Evolutionary conservation across 2,329 filamentous ascomycete genomes (phyloP), one percentile per base, ranked within the genome.

Genomic region (Dactylellina cionopaga): DNA sequence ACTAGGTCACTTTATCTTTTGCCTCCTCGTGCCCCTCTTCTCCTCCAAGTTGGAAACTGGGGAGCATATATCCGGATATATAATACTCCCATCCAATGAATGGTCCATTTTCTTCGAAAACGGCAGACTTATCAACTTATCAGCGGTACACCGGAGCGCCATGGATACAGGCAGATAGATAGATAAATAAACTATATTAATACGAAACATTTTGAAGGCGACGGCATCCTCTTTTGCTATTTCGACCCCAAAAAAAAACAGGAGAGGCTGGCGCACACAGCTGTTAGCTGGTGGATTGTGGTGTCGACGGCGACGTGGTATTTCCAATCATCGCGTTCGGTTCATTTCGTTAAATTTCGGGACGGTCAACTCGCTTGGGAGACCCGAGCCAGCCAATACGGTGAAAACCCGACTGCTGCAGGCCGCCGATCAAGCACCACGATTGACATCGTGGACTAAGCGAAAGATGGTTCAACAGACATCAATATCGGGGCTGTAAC

Each of bases 401-500:
- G 46, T 17, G 10, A 44, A n/a, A 44, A 58, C 54, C 54, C 37
- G 54, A 58, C 37, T 55, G 27, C 54, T 58, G 54, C 54, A 58
- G 31, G 29, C 39, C 41, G 54, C 54, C 37, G 54, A 58, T 58
- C 54, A 43, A 10, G 33, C n/a, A 25, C 24, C 37, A 29, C 35
- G 13, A 58, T 58, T 41, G 15, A n/a, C 39, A 58, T 46, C 54
- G 29, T 44, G 25, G 52, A 35, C 37, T 56, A 56, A 56, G 52
- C 52, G 52, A 56, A 41, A n/a, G n/a, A n/a, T 43, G 33, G 33
- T 17, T 41, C 22, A 27, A 41, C 24, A 13, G 47, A 37, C 22
- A 29, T 7, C 7, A 22, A 22, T 27, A 27, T 27, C 19, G 19
- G 27, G 49, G 33, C 13, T 25, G 25, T 33, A 31, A 15, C 9